Evolutionary conservation across 148 eudicot species (phyloP), one percentile per base, ranked within the genome.

Genomic region (Dysphania ambrosioides): DNA sequence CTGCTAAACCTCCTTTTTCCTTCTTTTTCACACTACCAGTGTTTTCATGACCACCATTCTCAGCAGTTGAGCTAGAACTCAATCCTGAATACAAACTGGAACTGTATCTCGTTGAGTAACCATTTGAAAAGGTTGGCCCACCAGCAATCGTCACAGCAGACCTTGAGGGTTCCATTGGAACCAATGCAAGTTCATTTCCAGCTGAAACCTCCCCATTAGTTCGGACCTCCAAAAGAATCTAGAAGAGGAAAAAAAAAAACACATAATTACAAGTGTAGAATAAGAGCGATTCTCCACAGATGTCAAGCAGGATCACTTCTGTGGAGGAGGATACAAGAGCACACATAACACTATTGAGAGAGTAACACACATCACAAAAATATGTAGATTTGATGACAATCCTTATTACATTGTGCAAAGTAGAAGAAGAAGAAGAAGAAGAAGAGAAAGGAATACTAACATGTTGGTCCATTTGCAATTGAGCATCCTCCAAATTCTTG

Each of bases 381-480:
- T 41, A 64, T 65, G 42, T 10, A 29, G 29, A 68, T 44, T 34
- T n/a, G 62, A 24, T 68, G 78, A 65, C 5, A 29, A 16, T 64
- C 9, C 57, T 19, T 10, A 31, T 40, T 35, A 24, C 21, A 35
- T 44, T 24, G 26, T 40, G 26, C 13, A 29, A 9, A 38, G 15
- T 35, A 77, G 0, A 36, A 29, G 7, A 35, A 16, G 30, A 59
- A 12, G 1, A 51, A 51, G 2, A 75, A 51, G 2, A 72, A 35
- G 24, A 36, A 16, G 36, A 63, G 31, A 72, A 42, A 69, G 32
- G 27, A 72, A 30, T 30, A 84, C 98, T 87, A 79, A 92, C 99
- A 85, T 87, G 83, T 86, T 96, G 99, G 76, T 96, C 97, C 97
- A 92, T 92, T 79, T 86, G 89, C 83, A 96, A 75, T 71, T 88